Percentiles rank a stretch among this genome's conserved stretches.
phyloP scores from a whole-genome alignment of 2,329 filamentous ascomycete genomes.

The Ramularia endophylla region DNA sequence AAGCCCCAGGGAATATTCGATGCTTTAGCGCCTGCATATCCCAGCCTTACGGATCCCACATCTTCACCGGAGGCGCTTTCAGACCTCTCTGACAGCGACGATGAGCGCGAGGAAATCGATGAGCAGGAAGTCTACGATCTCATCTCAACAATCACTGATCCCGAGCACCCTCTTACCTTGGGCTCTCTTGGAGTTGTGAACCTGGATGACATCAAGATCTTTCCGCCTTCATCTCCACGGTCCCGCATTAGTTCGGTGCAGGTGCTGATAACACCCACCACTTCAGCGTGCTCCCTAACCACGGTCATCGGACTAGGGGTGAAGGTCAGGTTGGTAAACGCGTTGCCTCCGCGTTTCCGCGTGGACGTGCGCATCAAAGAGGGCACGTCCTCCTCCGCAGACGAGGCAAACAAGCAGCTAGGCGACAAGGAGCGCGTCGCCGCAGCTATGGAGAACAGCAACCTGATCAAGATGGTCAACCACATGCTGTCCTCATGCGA shows the following conservation, averaged over 20 bases:
- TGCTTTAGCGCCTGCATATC: slow-evolving; percentile 45
- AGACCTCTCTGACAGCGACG: slow-evolving; percentile 46
- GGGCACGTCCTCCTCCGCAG: slow-evolving; percentile 89
- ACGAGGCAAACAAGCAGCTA: slow-evolving; percentile 95
- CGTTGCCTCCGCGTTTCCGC: slow-evolving; percentile 83
- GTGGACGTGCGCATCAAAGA: slow-evolving; percentile 93
- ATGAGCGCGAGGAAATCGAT: slow-evolving; percentile 79
- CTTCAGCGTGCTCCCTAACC: slow-evolving; percentile 92
- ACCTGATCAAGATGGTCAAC: slow-evolving; percentile 76
- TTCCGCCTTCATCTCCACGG: slow-evolving; percentile 56
- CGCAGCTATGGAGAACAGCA: slow-evolving; percentile 89
- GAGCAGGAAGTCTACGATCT: slow-evolving; percentile 97
- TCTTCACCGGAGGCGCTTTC: slow-evolving; percentile 29
- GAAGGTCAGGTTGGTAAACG: slow-evolving; percentile 82
- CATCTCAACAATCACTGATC: slow-evolving; percentile 90
- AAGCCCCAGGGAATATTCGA: slow-evolving; percentile 49
- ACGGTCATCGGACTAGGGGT: slow-evolving; percentile 95
- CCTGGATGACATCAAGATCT: slow-evolving; percentile 84
- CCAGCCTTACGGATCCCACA: slow-evolving; percentile 35
- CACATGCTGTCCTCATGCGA: slow-evolving; percentile 67
- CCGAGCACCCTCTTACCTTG: slow-evolving; percentile 90
- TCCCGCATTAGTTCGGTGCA: slow-evolving; percentile 66
- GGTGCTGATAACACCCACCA: slow-evolving; percentile 90
- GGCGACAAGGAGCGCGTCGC: slow-evolving; percentile 95
- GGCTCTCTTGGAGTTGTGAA: slow-evolving; percentile 93